phyloP scores from a whole-genome alignment of 2,329 filamentous ascomycete genomes.

The Zymoseptoria ardabiliae region DNA sequence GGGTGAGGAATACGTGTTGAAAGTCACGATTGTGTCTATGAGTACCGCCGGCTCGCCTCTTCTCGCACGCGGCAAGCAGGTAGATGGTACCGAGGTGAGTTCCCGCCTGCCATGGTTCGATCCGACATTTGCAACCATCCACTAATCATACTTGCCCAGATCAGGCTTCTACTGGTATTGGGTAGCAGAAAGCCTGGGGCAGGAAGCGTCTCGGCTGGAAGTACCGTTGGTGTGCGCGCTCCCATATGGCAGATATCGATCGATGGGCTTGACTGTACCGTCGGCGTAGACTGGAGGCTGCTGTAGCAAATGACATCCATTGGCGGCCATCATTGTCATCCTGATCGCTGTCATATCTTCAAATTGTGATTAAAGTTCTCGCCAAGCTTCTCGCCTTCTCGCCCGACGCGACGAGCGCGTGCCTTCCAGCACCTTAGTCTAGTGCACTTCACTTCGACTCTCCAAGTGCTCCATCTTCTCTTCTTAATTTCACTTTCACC shows the following conservation, averaged over 20 bases:
- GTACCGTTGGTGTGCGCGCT: neutral
- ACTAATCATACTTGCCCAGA: neutral
- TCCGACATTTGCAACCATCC: neutral
- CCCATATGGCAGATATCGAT: constrained; percentile 35
- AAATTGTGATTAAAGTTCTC: neutral
- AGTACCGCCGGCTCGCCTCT: constrained; percentile 13
- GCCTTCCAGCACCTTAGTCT: no score
- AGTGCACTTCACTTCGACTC: neutral
- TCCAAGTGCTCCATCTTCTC: neutral
- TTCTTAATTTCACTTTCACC: neutral
- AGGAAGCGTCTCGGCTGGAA: neutral
- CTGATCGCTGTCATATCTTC: neutral
- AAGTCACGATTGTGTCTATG: constrained; percentile 14
- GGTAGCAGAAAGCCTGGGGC: neutral
- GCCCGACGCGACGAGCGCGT: no score
- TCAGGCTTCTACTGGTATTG: neutral
- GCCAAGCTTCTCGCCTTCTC: no score
- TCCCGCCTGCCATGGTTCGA: neutral
- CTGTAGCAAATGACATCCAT: neutral
- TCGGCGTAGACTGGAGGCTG: constrained; percentile 38
- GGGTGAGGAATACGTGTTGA: constrained; percentile 21
- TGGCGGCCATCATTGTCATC: neutral
- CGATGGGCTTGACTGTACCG: constrained; percentile 29
- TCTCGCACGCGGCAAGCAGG: constrained; percentile 8
- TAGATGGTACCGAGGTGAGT: constrained; percentile 8